phyloP scores from a whole-genome alignment of 202 grass and related monocot species.

The Schoenoplectus triqueter region DNA sequence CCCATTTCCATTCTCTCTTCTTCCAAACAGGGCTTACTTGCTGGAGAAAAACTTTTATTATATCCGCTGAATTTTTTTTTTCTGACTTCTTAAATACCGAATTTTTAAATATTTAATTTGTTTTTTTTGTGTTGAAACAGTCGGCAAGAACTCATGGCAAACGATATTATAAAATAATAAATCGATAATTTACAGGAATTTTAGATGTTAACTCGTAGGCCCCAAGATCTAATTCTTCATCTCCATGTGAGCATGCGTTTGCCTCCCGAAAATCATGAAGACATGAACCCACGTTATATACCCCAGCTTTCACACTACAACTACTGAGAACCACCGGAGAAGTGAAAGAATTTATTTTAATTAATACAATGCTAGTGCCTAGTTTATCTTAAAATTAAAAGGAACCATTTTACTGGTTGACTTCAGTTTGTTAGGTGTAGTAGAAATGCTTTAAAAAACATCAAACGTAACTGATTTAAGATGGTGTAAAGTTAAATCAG shows the following conservation, averaged over 20 bases:
- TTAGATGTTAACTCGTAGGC: neutral
- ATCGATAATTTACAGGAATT: neutral
- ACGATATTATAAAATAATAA: neutral
- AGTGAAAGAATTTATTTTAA: neutral
- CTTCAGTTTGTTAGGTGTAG: too few relatives aligned
- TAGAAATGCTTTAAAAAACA: too few relatives aligned
- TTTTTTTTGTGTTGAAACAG: neutral
- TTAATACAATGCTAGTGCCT: neutral
- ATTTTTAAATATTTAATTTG: neutral
- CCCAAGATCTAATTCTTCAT: neutral
- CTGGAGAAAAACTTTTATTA: too few relatives aligned
- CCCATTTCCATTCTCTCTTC: too few relatives aligned
- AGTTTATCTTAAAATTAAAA: neutral
- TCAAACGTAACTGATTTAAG: too few relatives aligned
- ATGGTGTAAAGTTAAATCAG: too few relatives aligned
- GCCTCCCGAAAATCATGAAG: neutral
- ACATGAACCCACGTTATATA: neutral
- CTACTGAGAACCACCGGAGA: neutral
- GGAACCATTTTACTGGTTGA: too few relatives aligned
- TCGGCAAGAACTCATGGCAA: neutral
- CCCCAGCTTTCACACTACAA: neutral
- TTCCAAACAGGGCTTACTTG: too few relatives aligned
- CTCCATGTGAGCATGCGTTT: neutral
- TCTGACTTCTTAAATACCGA: too few relatives aligned
- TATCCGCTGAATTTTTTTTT: too few relatives aligned